These are phyloP conservation scores for Boehmeria nivea DNA, from an alignment of 306 rosid genomes.

Conservation along the genomic window DNA sequence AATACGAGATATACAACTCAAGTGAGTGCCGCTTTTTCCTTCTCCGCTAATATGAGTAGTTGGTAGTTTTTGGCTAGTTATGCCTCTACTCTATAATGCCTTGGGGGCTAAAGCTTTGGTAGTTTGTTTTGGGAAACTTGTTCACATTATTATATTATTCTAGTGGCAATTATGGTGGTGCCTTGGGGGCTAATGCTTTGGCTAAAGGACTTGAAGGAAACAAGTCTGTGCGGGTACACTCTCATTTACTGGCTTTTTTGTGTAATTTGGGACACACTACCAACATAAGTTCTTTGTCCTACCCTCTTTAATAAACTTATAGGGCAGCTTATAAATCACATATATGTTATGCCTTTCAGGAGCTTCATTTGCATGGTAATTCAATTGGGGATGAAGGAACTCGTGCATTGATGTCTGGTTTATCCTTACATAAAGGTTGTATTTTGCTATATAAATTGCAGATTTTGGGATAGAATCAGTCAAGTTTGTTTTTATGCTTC, in stretches of 20 bases:
- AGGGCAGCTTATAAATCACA: background rate
- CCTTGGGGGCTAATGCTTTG: slow-evolving; percentile 93
- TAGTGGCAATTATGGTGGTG: slow-evolving; percentile 98
- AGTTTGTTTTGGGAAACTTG: slow-evolving; percentile 17
- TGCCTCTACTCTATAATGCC: slow-evolving; percentile 9
- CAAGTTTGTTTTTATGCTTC: background rate
- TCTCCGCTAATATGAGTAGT: slow-evolving; percentile 9
- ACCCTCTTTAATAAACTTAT: background rate
- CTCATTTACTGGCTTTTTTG: slow-evolving; percentile 13
- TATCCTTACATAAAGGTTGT: slow-evolving; percentile 72
- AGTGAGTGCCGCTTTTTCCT: slow-evolving; percentile 43
- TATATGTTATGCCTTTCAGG: slow-evolving; percentile 40
- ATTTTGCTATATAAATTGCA: slow-evolving; percentile 9
- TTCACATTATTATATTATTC: slow-evolving; percentile 26
- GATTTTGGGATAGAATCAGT: slow-evolving; percentile 6
- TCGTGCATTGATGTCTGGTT: slow-evolving; percentile 68
- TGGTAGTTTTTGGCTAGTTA: background rate
- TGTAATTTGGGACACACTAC: background rate
- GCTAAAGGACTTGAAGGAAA: slow-evolving; percentile 89
- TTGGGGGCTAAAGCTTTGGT: no score
- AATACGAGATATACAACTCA: slow-evolving; percentile 71
- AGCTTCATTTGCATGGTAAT: slow-evolving; percentile 92
- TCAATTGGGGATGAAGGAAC: slow-evolving; percentile 93
- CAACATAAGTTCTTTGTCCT: slow-evolving; percentile 5
- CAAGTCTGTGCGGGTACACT: slow-evolving; percentile 78